Base-by-base conservation (phyloP, 192 early-diverging fungal genomes). In the Kickxella alabastrina region DNA sequence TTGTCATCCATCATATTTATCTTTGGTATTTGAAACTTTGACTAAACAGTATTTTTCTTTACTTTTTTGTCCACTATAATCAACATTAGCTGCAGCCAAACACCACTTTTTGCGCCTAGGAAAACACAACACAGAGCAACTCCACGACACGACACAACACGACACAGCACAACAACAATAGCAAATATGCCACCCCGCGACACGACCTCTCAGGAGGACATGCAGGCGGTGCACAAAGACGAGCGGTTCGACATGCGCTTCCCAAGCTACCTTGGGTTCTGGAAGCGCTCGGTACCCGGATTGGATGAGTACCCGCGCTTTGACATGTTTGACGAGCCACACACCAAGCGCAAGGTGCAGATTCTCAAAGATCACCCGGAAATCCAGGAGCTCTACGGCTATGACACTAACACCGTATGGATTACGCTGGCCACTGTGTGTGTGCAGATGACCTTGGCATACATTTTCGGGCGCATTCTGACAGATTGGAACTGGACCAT, bases 291-390 rank as follows among this genome's bases (percentile, higher is more conserved):
- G 6, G 81, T 90, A 23, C 88, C 91, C 1, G 62, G 78, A 12
- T 51, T 78, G 10, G 82, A 91, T 57, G 80, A 87, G 59, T 83
- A 85, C 49, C 79, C 90, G 54, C 87, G 89, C 41, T 82, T 77
- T 56, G 91, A 93, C 71, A 82, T 90, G 73, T 77, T 87, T 71
- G 94, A 97, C 71, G 94, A 97, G 75, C 94, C 94, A 25, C 94
- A 97, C 68, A 78, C 85, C 70, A 91, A 90, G 71, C 86, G 94
- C 54, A 89, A 91, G 77, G 69, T 86, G 32, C 85, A 85, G 55
- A 97, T 97, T 59, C 79, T 97, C 31, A 76, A 82, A 43, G 80
- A 85, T 55, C 83, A 97, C 58, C 94, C 94, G 13, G 89, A 95
- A 55, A 89, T 97, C 37, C 82, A 85, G 52, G 71, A 85, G 39